Percentiles rank a stretch among this genome's conserved stretches.
Evolutionary conservation across 345 rosid genomes (phyloP).

Genomic region (Noccaea bulbosa): DNA sequence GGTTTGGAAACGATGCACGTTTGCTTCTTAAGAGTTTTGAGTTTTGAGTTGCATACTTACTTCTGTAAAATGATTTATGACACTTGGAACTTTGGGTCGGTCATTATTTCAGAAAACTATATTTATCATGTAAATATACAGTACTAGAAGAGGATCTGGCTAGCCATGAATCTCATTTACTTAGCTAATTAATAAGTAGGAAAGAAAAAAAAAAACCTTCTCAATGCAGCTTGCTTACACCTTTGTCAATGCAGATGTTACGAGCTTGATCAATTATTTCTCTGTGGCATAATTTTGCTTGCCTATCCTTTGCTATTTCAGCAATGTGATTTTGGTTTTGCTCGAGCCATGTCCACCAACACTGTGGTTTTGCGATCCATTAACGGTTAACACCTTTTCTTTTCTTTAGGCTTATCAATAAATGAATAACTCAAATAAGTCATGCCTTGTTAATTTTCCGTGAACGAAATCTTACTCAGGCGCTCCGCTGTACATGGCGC

Average conservation of each 20-base stretch:
- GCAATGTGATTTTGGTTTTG: slow-evolving; percentile 99
- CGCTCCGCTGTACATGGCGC: slow-evolving; percentile 98
- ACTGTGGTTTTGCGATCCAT: slow-evolving; percentile 95
- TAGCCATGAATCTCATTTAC: slow-evolving; percentile 5
- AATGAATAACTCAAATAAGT: slow-evolving; percentile 24
- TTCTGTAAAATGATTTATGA: slow-evolving; percentile 3
- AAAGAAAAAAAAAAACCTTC: background rate
- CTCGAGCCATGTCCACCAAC: slow-evolving; percentile 98
- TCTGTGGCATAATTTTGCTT: background rate
- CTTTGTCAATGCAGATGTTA: slow-evolving; percentile 2
- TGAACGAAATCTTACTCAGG: slow-evolving; percentile 56
- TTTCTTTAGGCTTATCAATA: slow-evolving; percentile 16
- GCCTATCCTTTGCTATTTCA: slow-evolving; percentile 43
- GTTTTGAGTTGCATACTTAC: no score
- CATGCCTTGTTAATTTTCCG: slow-evolving; percentile 6
- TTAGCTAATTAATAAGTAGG: slow-evolving; percentile 16
- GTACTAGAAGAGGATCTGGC: background rate
- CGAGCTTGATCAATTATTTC: background rate
- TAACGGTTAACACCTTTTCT: slow-evolving; percentile 61
- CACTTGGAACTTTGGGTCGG: background rate
- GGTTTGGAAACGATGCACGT: no score
- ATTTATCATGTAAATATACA: slow-evolving; percentile 1
- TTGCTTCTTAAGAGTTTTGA: no score
- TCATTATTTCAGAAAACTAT: slow-evolving; percentile 24
- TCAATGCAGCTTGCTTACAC: background rate